Base-by-base conservation (phyloP, 2,329 filamentous ascomycete genomes). In the Aureobasidium subglaciale region DNA sequence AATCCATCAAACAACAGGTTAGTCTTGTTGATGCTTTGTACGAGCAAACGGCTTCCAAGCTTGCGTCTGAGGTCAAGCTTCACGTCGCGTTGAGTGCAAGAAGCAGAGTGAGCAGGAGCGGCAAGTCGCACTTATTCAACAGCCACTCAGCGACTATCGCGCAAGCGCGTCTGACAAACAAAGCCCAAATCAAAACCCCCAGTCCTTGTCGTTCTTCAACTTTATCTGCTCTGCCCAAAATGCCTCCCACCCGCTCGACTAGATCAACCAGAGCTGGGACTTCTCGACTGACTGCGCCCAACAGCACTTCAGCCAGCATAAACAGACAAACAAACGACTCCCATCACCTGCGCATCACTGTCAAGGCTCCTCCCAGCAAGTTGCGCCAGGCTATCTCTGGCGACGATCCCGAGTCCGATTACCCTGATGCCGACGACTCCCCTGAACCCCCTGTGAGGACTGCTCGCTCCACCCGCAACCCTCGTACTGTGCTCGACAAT, bases 291-390 rank as follows among this genome's bases (percentile, higher is more conserved):
- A 54, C 50, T 25, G 6, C 20, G 6, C 2, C 29, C 16, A 34
- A 6, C 38, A 43, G 71, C 59, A 67, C 67, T 43, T 66, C 64
- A 25, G 63, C 67, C 45, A 66, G 67, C 56, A 66, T 59, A 20
- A 62, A 69, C 34, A 43, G 42, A 27, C 54, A 48, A 22, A 7
- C 43, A n/a, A 40, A 42, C 7, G 42, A 48, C 16, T 7, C 35
- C 18, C 46, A 49, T 72, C 57, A 68, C 73, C 50, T 69, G 71
- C 58, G 72, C 56, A 70, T 78, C 57, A 78, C 74, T 35, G 75
- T 78, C 60, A 77, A 77, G 59, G 74, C 75, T 13, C 72, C 73
- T 2, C 75, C 75, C 16, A 74, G 68, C 66, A 77, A 75, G 65
- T 69, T 78, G 22, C 68, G 74, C 54, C 71, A 77, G 56, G 75